Base-by-base conservation (phyloP, 306 rosid species). In the Vigna nakashimae region DNA sequence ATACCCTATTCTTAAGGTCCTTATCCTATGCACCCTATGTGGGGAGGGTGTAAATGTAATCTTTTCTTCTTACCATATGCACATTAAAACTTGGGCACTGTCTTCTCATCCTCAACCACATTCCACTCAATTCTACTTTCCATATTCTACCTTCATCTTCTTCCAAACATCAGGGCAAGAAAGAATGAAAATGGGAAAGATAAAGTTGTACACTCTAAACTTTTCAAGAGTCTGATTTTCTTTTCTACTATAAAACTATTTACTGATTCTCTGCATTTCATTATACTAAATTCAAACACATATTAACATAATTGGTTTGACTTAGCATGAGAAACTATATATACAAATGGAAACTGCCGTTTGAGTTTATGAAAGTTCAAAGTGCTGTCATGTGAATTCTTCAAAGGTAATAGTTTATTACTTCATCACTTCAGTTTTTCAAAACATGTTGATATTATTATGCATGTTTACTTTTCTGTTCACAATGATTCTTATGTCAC, bases 11-110 rank as follows among this genome's bases (percentile, higher is more conserved):
- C 26, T 46, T 3, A 1, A 73, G 18, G 38, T 72, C 14, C 22
- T 18, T 55, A 5, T 58, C 53, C 80, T 38, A 82, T 63, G 5
- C 46, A 43, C 32, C 77, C 65, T 30, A 32, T 24, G 16, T 46
- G 49, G 16, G 34, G 18, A 30, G 59, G 9, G 20, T 56, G 75
- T 45, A 64, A 7, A 45, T 56, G 75, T 45, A 64, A 49, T 65
- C 62, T 40, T 32, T 24, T 74, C 0, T 64, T 14, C 26, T 20
- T 65, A 50, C 64, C 73, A 22, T 40, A 56, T 67, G 40, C 56
- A 74, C 71, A 46, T 63, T 36, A 69, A 59, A 45, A 11, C 65
- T 48, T 36, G 1, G 8, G 59, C 51, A 69, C 62, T 32, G 14
- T 36, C 22, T 52, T 56, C 32, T 26, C 59, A 26, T 4, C 12